Conservation (phyloP, 179 eudicot species). For the Amaranthus tricolor region DNA sequence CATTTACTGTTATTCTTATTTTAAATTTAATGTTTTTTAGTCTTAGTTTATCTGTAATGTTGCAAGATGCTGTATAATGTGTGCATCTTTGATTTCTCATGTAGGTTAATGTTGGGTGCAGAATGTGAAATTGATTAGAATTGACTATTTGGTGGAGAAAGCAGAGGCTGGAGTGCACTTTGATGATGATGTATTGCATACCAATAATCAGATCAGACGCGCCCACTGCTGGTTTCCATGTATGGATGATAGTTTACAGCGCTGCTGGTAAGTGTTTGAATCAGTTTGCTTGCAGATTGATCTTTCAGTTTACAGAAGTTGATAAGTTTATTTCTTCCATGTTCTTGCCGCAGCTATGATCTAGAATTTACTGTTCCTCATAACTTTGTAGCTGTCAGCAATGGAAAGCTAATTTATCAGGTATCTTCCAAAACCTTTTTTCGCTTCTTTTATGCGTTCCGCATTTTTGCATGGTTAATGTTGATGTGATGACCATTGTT, state of each 20-base stretch:
- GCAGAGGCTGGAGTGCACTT: conserved; percentile 94
- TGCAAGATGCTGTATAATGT: conserved; percentile 30
- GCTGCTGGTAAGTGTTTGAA: conserved; percentile 72
- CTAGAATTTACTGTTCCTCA: conserved; percentile 89
- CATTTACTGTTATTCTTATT: not conserved
- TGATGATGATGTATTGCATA: conserved; percentile 67
- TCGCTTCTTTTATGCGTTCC: not conserved
- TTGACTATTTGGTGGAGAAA: conserved; percentile 98
- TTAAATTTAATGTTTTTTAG: not conserved
- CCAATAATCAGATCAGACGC: conserved; percentile 91
- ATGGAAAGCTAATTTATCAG: conserved; percentile 89
- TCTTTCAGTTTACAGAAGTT: conserved; percentile 12
- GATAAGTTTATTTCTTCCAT: conserved; percentile 9
- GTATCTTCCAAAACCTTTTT: conserved; percentile 30
- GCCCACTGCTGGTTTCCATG: conserved; percentile 99
- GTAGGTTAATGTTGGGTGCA: conserved; percentile 87
- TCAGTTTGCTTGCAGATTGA: conserved; percentile 15
- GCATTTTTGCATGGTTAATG: not conserved
- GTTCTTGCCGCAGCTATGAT: conserved; percentile 62
- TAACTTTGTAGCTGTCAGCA: conserved; percentile 88
- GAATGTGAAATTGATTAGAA: conserved; percentile 79
- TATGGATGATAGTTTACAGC: conserved; percentile 80
- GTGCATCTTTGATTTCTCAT: conserved; percentile 57
- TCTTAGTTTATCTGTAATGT: conserved; percentile 8
- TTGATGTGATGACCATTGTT: conserved; percentile 3